Evolutionary conservation across 805 yeast genomes (phyloP).

Genomic region (Teunomyces tritomae): DNA sequence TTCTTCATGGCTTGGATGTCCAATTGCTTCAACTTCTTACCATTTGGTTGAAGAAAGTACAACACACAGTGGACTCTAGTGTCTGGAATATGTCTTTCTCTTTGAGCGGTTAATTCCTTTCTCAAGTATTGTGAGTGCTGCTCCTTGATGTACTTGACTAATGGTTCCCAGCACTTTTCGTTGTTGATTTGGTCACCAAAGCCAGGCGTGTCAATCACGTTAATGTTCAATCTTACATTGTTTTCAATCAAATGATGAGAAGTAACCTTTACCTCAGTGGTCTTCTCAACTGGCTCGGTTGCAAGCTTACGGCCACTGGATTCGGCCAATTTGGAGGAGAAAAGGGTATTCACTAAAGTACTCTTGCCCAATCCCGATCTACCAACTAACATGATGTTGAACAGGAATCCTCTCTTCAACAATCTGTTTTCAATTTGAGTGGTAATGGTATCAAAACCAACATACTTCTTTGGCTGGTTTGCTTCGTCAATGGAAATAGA

Average conservation of each 20-base stretch:
- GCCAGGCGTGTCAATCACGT: constrained; percentile 95
- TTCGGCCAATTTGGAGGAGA: constrained; percentile 74
- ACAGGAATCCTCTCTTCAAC: constrained; percentile 89
- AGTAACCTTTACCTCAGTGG: constrained; percentile 77
- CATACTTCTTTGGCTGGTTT: constrained; percentile 69
- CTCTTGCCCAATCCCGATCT: constrained; percentile 90
- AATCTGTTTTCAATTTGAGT: constrained; percentile 91
- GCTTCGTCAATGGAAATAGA: constrained; percentile 16
- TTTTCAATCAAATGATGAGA: constrained; percentile 77
- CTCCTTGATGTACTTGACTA: constrained; percentile 89
- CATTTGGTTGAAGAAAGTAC: constrained; percentile 87
- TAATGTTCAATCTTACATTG: constrained; percentile 80
- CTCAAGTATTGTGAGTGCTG: constrained; percentile 90
- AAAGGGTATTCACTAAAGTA: constrained; percentile 86
- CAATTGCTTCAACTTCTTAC: constrained; percentile 77
- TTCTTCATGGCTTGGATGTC: constrained; percentile 82
- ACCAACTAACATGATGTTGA: constrained; percentile 92
- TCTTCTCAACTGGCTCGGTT: constrained; percentile 74
- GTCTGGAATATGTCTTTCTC: constrained; percentile 79
- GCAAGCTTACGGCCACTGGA: constrained; percentile 69
- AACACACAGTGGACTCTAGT: constrained; percentile 91
- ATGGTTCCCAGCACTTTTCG: constrained; percentile 95
- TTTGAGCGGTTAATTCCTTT: constrained; percentile 90
- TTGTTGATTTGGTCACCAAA: constrained; percentile 96
- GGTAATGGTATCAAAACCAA: constrained; percentile 96